These are phyloP conservation scores for Oryza longistaminata DNA, from an alignment of 176 grass and related monocot genomes.

Conservation along the genomic window DNA sequence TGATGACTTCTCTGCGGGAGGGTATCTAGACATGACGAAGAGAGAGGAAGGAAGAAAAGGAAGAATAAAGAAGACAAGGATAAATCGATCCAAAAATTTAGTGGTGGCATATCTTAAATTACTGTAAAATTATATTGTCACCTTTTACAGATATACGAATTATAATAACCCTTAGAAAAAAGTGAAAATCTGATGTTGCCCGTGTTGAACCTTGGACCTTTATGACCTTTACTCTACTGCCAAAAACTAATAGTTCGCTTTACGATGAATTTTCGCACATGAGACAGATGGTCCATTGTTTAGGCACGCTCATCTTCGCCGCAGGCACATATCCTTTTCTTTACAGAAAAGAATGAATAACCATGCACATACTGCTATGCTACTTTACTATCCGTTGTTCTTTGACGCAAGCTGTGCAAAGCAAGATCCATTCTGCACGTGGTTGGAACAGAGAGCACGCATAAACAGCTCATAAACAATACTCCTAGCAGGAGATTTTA, in stretches of 20 bases:
- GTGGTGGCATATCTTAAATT: too few species aligned
- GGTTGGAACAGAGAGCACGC: not conserved
- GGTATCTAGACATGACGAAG: too few species aligned
- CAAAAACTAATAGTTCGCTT: not conserved
- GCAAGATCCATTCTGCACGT: constrained; percentile 4
- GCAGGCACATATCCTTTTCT: not conserved
- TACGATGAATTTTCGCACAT: not conserved
- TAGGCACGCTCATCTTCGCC: not conserved
- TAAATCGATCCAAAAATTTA: too few species aligned
- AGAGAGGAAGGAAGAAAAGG: too few species aligned
- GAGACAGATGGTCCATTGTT: not conserved
- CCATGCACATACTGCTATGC: not conserved
- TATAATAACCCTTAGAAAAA: not conserved
- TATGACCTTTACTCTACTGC: not conserved
- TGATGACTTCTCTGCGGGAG: too few species aligned
- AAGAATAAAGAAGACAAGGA: too few species aligned
- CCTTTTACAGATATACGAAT: too few species aligned
- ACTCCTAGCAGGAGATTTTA: not conserved
- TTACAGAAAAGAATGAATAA: not conserved
- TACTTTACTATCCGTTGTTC: not conserved
- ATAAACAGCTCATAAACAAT: not conserved
- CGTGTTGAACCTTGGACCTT: not conserved
- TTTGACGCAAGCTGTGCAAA: not conserved
- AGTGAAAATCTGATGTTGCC: not conserved
- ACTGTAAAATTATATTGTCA: too few species aligned